Evolutionary conservation across 768 basidiomycete species (phyloP), one percentile per base, ranked within the genome.

Genomic region (Leccinum subtestaceum): DNA sequence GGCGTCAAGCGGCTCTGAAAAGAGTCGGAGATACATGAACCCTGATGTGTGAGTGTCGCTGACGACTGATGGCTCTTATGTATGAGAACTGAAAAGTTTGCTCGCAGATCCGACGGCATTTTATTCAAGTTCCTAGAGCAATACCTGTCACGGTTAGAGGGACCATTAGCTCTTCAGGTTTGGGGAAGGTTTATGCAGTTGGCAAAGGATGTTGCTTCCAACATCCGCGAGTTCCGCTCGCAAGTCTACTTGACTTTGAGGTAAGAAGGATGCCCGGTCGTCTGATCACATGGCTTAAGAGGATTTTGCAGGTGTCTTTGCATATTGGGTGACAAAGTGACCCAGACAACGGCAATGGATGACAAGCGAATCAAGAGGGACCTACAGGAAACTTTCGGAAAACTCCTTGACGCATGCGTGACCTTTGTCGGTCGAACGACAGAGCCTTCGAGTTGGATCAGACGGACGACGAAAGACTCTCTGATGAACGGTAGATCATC

Each of bases 111-210:
- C 38, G 92, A 94, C 60, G 73, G 75, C 4, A 79, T 80, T 15
- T 67, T 94, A n/a, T 94, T 93, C 78, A 83, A 80, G 31, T 98
- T 98, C 70, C 77, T 98, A 49, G 94, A 98, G 68, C 85, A 85
- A 56, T 98, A 98, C 68, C 71, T 98, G 29, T 76, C 75, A 17
- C 84, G 87, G 10, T 73, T 98, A 45, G 97, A 98, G 72, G 93
- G 93, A 0, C 93, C 97, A 0, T 76, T 97, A 36, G 95, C 93
- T 3, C 80, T 95, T 11, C 97, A 98, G 75, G 90, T 98, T 19
- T 98, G 96, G 96, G 73, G 76, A 46, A 83, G 91, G 19, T 88
- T 87, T 66, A 76, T 92, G 61, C 83, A 86, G 52, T 77, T 98
- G 46, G 83, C 86, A 7, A 92, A 89, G 67, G 95, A 98, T 23